Conservation (phyloP, 768 basidiomycete genomes). For the Trametes elegans region DNA sequence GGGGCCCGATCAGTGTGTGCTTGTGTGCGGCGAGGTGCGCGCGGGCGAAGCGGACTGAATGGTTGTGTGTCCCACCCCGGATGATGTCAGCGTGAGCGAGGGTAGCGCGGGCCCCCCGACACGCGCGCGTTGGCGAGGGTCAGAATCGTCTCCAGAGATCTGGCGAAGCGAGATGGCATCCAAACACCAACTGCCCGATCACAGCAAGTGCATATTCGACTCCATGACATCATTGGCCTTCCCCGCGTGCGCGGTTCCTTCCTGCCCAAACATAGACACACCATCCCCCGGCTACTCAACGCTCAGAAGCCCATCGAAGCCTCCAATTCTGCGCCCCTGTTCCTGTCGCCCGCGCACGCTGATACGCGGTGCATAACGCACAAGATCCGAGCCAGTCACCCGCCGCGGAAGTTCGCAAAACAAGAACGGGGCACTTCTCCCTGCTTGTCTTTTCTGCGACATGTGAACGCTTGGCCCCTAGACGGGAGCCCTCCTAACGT, state of each 20-base stretch:
- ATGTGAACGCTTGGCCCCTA: background rate
- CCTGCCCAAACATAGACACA: slow-evolving; percentile 2
- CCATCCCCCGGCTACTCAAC: slow-evolving; percentile 9
- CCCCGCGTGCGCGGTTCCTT: slow-evolving; percentile 8
- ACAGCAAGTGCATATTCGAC: background rate
- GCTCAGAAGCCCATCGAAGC: slow-evolving; percentile 4
- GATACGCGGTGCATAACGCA: background rate
- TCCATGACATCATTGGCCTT: slow-evolving; percentile 16
- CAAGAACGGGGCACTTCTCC: background rate
- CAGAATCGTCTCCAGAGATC: slow-evolving; percentile 17
- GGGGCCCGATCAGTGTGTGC: too few relatives aligned
- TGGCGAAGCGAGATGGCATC: background rate
- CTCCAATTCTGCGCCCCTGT: slow-evolving; percentile 4
- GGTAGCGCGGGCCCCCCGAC: background rate
- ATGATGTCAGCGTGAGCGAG: slow-evolving; percentile 15
- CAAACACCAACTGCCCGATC: slow-evolving; percentile 7
- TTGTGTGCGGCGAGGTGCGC: too few relatives aligned
- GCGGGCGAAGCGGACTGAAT: too few relatives aligned
- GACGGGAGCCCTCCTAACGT: background rate
- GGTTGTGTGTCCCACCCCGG: slow-evolving; percentile 11
- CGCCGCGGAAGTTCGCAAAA: background rate
- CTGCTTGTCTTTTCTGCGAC: too few relatives aligned
- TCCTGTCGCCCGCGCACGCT: slow-evolving; percentile 1
- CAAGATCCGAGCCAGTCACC: background rate
- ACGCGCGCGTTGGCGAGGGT: background rate